Base-by-base conservation (phyloP, 441 rosid species). In the Macaranga tanarius region DNA sequence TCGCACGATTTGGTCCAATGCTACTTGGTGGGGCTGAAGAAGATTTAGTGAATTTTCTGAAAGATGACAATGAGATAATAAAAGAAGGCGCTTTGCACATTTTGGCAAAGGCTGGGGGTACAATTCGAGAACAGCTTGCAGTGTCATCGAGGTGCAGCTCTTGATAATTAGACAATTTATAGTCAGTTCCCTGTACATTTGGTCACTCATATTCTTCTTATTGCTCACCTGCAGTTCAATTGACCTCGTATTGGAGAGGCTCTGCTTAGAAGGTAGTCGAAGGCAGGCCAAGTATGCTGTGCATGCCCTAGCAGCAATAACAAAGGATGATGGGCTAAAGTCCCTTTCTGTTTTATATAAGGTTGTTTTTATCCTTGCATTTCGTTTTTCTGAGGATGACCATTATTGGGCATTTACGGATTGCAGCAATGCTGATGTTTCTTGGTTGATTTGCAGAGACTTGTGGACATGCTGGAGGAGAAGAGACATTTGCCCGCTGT, bases 201-300 rank as follows among this genome's bases (percentile, higher is more conserved):
- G 75, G 38, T 34, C 38, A 34, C 73, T 87, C 66, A 83, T 73
- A 51, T 59, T 45, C 58, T 47, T 76, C 55, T 62, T 76, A 47
- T 76, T 74, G 56, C 42, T 85, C 60, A 11, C 71, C 59, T 85
- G 76, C 88, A 96, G 99, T 84, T 91, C 99, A 10, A 79, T 92
- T 77, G 98, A 96, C 80, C 97, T 96, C 82, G 79, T 91, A 71
- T 74, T 96, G 85, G 99, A 96, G 86, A 89, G 83, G 80, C 88
- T 96, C 55, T 96, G 99, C 75, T 81, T 96, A 79, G 98, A 96
- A 88, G 98, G 99, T 65, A 96, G 90, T 77, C 90, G 99, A 47
- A 86, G 88, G 68, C 98, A 96, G 80, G 99, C 98, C 52, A 96
- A 94, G 84, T 91, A 92, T 87, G 99, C 99, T 78, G 99, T 96